Percentiles rank a stretch among this genome's conserved stretches.
These are phyloP conservation scores for Dryadomyces quercus-mongolicae DNA, from an alignment of 2,329 filamentous ascomycete genomes.

Conservation along the genomic window DNA sequence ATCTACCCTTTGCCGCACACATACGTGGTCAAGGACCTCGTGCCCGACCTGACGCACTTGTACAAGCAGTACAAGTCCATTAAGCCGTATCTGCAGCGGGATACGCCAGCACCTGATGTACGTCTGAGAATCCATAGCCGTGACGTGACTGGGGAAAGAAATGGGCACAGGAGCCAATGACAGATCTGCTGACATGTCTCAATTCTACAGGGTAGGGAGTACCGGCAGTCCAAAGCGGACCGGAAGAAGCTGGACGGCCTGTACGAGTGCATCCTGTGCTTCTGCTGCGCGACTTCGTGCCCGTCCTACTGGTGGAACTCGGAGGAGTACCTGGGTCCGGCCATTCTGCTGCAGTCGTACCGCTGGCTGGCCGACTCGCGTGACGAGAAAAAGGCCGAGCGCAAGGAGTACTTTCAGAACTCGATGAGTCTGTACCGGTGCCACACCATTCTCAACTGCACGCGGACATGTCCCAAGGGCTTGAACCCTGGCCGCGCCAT, in stretches of 20 bases:
- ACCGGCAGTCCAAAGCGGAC: constrained; percentile 81
- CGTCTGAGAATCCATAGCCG: constrained; percentile 21
- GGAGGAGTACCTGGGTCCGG: constrained; percentile 95
- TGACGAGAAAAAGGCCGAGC: constrained; percentile 78
- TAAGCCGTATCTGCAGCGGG: constrained; percentile 93
- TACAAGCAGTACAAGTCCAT: constrained; percentile 99
- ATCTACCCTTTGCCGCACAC: constrained; percentile 98
- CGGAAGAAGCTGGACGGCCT: constrained; percentile 95
- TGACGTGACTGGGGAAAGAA: background rate
- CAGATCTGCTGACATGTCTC: no score
- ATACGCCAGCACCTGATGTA: constrained; percentile 74
- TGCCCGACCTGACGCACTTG: constrained; percentile 94
- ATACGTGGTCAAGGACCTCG: constrained; percentile 98
- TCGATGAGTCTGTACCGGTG: constrained; percentile 98
- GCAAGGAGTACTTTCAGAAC: constrained; percentile 89
- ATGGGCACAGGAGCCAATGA: no score
- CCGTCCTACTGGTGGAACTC: constrained; percentile 99
- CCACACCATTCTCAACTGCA: constrained; percentile 99
- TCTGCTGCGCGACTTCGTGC: constrained; percentile 97
- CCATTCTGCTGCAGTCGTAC: constrained; percentile 94
- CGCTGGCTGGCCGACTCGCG: constrained; percentile 92
- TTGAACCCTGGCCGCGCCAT: constrained; percentile 92
- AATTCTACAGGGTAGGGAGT: constrained; percentile 64
- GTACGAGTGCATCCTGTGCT: constrained; percentile 98
- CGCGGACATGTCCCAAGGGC: constrained; percentile 94